Base-by-base conservation (phyloP, 169 alveolate genomes). In the Cryptosporidium tyzzeri region DNA sequence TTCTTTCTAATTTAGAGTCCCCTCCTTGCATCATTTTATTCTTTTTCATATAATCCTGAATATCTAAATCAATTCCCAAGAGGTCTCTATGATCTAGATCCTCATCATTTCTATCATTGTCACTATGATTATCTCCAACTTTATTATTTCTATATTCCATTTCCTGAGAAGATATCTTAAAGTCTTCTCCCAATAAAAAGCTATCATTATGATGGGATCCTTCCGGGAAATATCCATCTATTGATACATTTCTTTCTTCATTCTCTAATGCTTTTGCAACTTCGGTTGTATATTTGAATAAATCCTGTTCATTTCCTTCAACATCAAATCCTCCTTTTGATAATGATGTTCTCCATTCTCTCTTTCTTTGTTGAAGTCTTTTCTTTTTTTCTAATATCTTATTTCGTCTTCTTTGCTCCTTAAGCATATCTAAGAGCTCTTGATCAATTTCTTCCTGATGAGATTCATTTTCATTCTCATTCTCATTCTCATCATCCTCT, bases 361-460 rank as follows among this genome's bases (percentile, higher is more conserved):
- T 23, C 35, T 91, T 93, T 87, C 85, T 92, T 67, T 86, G 84
- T 71, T 70, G 92, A 65, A 91, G 80, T 71, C 84, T 92, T 85
- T 71, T 92, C 92, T 55, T 92, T 91, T 85, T 94, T 75, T 65
- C 84, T 67, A 35, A 85, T 59, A 44, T 85, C 95, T 69, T 93
- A 84, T 59, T 93, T 91, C 93, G 67, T 92, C 93, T 84, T 93
- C 86, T 89, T 70, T 92, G 92, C 67, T 87, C 93, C 85, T 86
- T 92, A 44, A 84, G 85, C 44, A 85, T 91, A 62, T 84, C 92
- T 68, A 84, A 92, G 10, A 86, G 92, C 55, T 74, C 68, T 29
- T 75, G 93, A 39, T 93, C 95, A 14, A 85, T 71, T 48, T 85
- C 91, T 44, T 68, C 91, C 16, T 84, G 75, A n/a, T 71, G 86